Evolutionary conservation across 768 basidiomycete species (phyloP), one percentile per base, ranked within the genome.

Genomic region (Tephrocybe sp.): DNA sequence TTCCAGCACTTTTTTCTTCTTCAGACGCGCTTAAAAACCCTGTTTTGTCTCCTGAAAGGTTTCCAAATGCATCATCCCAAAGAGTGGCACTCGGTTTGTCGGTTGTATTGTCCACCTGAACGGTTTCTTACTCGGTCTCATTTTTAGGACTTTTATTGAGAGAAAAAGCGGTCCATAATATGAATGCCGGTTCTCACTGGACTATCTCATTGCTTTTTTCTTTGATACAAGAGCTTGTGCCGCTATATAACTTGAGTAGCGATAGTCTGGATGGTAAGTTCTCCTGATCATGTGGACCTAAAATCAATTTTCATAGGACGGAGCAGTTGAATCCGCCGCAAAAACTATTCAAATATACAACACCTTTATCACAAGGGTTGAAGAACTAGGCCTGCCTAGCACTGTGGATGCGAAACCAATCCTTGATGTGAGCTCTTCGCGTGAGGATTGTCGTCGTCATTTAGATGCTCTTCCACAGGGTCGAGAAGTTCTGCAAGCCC

Each of bases 391-490:
- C 3, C 70, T 98, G 18, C 75, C 79, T 34, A 60, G 68, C 3
- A 75, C 73, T 2, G 82, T 88, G 20, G 87, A 95, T 39, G 79
- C 80, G 14, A 86, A 79, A 54, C 83, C 90, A 2, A 61, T 95
- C 10, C 74, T 98, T 3, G 84, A 93, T 58, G 96, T 96, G 60
- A 65, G 91, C 69, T 2, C n/a, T n/a, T n/a, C n/a, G n/a, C n/a
- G n/a, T n/a, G n/a, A n/a, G n/a, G n/a, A n/a, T n/a, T n/a, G n/a
- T n/a, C n/a, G n/a, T n/a, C n/a, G n/a, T n/a, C 4, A 33, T 15
- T 23, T 17, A 18, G 10, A 24, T n/a, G 33, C 57, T 57, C 48
- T 8, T 47, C 56, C 28, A 43, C 58, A 97, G 95, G 95, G 95
- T 1, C 80, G 74, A 24, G 83, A 88, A 49, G 74, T 93, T 28